Evolutionary conservation across 2,329 filamentous ascomycete genomes (phyloP).

Genomic region (Fusarium pseudocircinatum): DNA sequence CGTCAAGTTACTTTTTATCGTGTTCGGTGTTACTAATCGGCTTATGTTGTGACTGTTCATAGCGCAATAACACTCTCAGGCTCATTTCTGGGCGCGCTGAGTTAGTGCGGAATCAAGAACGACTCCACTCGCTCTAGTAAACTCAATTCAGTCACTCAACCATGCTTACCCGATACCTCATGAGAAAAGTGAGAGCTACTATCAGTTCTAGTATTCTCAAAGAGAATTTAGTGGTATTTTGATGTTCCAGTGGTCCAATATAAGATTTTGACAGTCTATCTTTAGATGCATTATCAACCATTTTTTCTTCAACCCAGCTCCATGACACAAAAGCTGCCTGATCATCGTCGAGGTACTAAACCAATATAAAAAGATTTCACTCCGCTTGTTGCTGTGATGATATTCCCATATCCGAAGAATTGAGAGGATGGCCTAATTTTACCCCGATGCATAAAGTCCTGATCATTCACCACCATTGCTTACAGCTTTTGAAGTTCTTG

Average conservation of each 20-base stretch:
- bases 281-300: rapidly evolving
- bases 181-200: neutral
- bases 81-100: rapidly evolving
- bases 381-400: neutral
- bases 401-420: neutral
- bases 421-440: neutral
- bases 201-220: neutral
- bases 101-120: neutral
- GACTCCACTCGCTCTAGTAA: neutral
- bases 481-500: neutral
- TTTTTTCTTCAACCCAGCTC: neutral
- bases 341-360: too few species aligned
- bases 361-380: too few species aligned
- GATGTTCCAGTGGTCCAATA: too few species aligned
- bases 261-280: rapidly evolving
- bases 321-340: rapidly evolving
- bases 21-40: neutral
- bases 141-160: neutral
- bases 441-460: neutral
- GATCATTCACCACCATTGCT: neutral
- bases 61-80: neutral
- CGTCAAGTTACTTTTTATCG: neutral
- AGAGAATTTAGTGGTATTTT: too few species aligned
- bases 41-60: neutral
- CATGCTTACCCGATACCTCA: neutral